Evolutionary conservation across 495 filamentous ascomycete species (phyloP), one percentile per base, ranked within the genome.

Genomic region (Daldinia decipiens): DNA sequence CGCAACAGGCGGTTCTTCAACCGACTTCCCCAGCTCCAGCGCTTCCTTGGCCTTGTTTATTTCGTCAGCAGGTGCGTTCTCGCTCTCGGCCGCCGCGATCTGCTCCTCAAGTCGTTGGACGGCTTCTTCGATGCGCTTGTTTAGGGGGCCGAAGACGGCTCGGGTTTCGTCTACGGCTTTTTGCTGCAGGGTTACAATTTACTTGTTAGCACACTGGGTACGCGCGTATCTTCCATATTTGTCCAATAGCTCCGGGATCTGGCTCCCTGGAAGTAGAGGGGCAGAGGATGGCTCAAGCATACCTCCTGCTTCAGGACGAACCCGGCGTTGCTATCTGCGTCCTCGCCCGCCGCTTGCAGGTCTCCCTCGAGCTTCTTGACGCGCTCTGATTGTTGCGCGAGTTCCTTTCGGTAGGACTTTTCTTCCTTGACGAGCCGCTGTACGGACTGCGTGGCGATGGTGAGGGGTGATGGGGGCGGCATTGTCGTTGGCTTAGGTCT

Each of bases 391-490:
- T 98, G 93, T 62, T 87, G 79, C 64, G 84, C 80, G 21, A 92
- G 84, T 76, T 99, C 95, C 71, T 90, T 89, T 80, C 93, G 91
- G 82, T 99, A 98, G 77, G 88, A 93, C 36, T 85, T 83, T 76
- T 97, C 93, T 78, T 99, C 95, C 78, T 97, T 97, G 60, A 97
- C 87, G 55, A 98, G 85, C 59, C 95, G 93, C 71, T 87, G 82
- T 72, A 98, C 84, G 21, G 90, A 86, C 52, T 88, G 87, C 17
- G 91, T 94, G 54, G 87, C 84, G 70, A 95, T 93, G 52, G 87
- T 81, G 64, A 97, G 85, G 70, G 86, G 86, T 9, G 90, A 89
- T 34, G 91, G 91, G 9, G 92, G 86, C 6, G 90, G 84, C 92
- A 95, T 96, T 43, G 11, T 77, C 6, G 39, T 52, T 15, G 54